Conservation (phyloP, 2,329 filamentous ascomycete species). For the Cercospora brassicicola region DNA sequence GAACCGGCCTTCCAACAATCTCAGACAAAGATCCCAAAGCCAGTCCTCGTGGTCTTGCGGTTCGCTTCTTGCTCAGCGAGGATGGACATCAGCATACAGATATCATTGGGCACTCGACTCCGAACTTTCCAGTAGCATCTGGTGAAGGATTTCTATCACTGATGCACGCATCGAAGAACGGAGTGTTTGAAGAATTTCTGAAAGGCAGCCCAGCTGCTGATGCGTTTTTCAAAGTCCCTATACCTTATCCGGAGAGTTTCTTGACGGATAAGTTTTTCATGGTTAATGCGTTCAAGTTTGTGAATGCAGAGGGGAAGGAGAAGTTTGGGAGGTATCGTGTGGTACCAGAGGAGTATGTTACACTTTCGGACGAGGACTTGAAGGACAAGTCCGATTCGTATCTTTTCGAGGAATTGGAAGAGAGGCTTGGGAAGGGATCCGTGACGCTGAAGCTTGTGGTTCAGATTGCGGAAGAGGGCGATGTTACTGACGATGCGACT, state of each 20-base stretch:
- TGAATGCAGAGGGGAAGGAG: slow-evolving; percentile 43
- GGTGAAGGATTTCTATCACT: slow-evolving; percentile 56
- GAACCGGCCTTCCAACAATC: slow-evolving; percentile 33
- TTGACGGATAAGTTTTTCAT: slow-evolving; percentile 51
- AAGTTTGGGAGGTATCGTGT: slow-evolving; percentile 54
- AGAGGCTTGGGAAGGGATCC: slow-evolving; percentile 40
- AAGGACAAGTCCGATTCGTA: slow-evolving; percentile 46
- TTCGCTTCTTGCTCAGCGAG: slow-evolving; percentile 50
- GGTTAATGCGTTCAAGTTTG: slow-evolving; percentile 54
- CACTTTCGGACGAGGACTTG: slow-evolving; percentile 44
- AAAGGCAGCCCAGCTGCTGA: slow-evolving; percentile 49
- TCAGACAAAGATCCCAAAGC: slow-evolving; percentile 31
- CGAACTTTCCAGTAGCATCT: slow-evolving; percentile 55
- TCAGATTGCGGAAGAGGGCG: slow-evolving; percentile 53
- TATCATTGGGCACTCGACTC: slow-evolving; percentile 55
- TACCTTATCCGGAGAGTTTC: slow-evolving; percentile 53
- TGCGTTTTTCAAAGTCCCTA: slow-evolving; percentile 52
- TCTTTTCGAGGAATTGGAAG: slow-evolving; percentile 52
- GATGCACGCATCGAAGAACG: slow-evolving; percentile 46
- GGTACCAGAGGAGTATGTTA: slow-evolving; percentile 45
- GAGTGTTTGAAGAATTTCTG: slow-evolving; percentile 47
- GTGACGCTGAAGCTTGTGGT: slow-evolving; percentile 52
- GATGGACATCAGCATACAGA: slow-evolving; percentile 55
- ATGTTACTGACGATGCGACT: slow-evolving; percentile 52
- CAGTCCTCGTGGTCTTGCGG: slow-evolving; percentile 47